Evolutionary conservation across 306 rosid species (phyloP), one percentile per base, ranked within the genome.

Genomic region (Lablab purpureus): DNA sequence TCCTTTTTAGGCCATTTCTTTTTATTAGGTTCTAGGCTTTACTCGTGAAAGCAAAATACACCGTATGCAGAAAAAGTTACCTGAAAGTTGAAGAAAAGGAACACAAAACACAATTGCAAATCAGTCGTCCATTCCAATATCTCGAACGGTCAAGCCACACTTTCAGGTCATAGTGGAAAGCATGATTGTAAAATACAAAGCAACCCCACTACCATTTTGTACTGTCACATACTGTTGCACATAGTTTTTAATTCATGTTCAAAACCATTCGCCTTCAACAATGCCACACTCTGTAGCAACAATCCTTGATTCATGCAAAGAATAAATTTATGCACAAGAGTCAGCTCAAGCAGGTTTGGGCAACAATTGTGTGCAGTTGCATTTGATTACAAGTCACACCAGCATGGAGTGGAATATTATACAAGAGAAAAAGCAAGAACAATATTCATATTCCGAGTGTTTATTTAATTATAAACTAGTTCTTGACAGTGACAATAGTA

Each of bases 21-120:
- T 19, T 75, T 32, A n/a, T n/a, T 25, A 58, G 47, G 67, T 22
- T 30, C 27, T 54, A 54, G 71, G 63, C 63, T 30, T 62, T 81
- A 27, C n/a, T 15, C 60, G 10, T 36, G 7, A 49, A 45, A 47
- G 47, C 37, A 58, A 43, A 37, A 59, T 15, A 27, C 43, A 62
- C 67, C 56, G 36, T 21, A 12, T 18, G 68, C 54, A 15, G 7
- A 37, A 62, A 55, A 75, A 30, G 67, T 23, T 46, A 5, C 76
- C 71, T 32, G 70, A 56, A 81, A 74, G 63, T 50, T 55, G 6
- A 60, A 14, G 22, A 60, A 60, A 60, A 30, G 67, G 43, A 60
- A 60, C 21, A 17, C 41, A 14, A 60, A 63, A 63, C 15, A 10
- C 28, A 45, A 34, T 22, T 43, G 5, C 58, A 73, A 19, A 41